Evolutionary conservation across 2,329 filamentous ascomycete species (phyloP), one percentile per base, ranked within the genome.

Genomic region (Chaetomiaceae sp.): DNA sequence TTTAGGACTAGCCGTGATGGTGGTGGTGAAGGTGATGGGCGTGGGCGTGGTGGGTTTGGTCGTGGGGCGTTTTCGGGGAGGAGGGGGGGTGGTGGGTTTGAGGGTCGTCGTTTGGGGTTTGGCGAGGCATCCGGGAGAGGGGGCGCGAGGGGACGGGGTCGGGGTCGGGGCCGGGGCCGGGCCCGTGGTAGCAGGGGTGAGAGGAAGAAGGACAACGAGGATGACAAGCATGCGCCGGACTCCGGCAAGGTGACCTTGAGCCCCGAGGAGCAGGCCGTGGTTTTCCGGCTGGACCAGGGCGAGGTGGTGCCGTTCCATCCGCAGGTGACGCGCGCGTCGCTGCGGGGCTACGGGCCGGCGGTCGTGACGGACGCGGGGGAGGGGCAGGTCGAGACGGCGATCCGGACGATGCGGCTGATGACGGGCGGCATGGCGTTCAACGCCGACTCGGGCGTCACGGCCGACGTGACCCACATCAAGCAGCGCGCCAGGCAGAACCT

Each of bases 391-490:
- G 63, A 65, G 54, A 56, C 62, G 15, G 67, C 60, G 8, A 36
- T 70, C 38, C 63, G 64, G 14, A 59, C 62, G 51, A 66, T 70
- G 59, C 63, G 68, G 14, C 52, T 70, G 34, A 57, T 72, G 37
- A 66, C 63, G 10, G 64, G 67, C 45, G 69, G 64, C 5, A 47
- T 55, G 36, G 42, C 61, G 0, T 69, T 62, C 58, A 56, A 63
- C 45, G 29, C 54, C 26, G 45, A 59, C 42, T 47, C 59, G 12
- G 42, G 51, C 24, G 62, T 61, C 9, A 57, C 61, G 29, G 48
- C 46, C 29, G 58, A 58, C 39, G 33, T 52, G n/a, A 50, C 49
- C 45, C 51, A 36, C 17, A 15, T 43, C 8, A 42, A 48, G 34
- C 48, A 56, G 49, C 40, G 46, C 24, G 55, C 50, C 46, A 43